Percentiles rank a stretch among this genome's conserved stretches.
These are phyloP conservation scores for Sporodiniella umbellata DNA, from an alignment of 371 early-diverging fungal species.

Conservation along the genomic window DNA sequence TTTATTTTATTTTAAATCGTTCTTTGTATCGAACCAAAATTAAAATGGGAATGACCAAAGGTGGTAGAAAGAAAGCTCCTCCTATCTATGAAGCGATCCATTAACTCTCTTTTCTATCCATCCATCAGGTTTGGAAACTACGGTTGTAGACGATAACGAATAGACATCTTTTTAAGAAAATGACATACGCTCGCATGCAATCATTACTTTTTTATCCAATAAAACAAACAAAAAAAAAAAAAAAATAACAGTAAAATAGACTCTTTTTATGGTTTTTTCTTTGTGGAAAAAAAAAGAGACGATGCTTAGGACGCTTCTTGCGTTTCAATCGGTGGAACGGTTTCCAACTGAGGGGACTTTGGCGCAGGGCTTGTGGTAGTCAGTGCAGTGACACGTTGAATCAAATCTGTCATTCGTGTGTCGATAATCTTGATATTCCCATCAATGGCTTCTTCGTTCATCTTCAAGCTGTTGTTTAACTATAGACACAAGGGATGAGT, in stretches of 20 bases:
- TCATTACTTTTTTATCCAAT: no score
- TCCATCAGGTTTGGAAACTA: constrained; percentile 26
- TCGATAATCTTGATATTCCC: constrained; percentile 71
- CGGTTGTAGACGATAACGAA: constrained; percentile 19
- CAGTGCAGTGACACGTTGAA: constrained; percentile 52
- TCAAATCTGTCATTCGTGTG: constrained; percentile 59
- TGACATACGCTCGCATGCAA: no score
- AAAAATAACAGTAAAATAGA: neutral
- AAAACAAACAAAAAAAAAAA: neutral
- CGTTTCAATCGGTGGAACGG: no score
- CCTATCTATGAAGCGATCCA: constrained; percentile 29
- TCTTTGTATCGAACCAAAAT: no score
- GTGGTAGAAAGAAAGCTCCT: constrained; percentile 6
- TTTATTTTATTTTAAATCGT: no score
- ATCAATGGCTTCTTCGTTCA: constrained; percentile 62
- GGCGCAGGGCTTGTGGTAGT: no score
- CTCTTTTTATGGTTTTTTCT: neutral
- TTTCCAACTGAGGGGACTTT: no score
- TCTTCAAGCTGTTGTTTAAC: constrained; percentile 62
- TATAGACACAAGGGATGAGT: constrained; percentile 15
- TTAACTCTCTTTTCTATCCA: neutral
- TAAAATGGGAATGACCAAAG: constrained; percentile 1
- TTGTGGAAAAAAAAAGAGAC: neutral
- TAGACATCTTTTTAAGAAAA: neutral
- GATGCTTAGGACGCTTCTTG: no score